phyloP scores from a whole-genome alignment of 1,284 basidiomycete genomes.

The Gastroboletus turbinatus region DNA sequence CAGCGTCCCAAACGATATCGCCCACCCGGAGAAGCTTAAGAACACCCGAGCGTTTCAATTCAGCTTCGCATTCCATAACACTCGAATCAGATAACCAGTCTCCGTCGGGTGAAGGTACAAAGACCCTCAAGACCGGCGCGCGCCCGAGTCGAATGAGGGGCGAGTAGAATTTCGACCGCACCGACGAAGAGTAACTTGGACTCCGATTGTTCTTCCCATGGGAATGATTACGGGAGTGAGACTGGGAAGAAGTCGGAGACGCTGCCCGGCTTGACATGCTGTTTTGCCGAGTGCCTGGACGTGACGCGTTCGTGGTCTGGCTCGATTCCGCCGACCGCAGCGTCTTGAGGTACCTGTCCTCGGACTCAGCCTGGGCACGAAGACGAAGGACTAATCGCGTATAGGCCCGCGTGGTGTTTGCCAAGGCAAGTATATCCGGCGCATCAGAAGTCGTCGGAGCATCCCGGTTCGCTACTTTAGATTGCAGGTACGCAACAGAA shows the following conservation, averaged over 20 bases:
- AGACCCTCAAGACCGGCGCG: slow-evolving; percentile 72
- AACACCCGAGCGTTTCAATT: slow-evolving; percentile 61
- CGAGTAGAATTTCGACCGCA: slow-evolving; percentile 50
- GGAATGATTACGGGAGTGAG: slow-evolving; percentile 41
- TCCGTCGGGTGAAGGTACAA: slow-evolving; percentile 78
- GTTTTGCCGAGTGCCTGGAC: slow-evolving; percentile 20
- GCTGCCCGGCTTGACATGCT: slow-evolving; percentile 57
- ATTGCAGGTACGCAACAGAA: slow-evolving; percentile 55
- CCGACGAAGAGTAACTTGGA: slow-evolving; percentile 8
- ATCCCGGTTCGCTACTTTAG: slow-evolving; percentile 34
- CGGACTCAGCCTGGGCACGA: slow-evolving; percentile 68
- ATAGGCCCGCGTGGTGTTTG: slow-evolving; percentile 64
- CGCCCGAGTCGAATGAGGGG: slow-evolving; percentile 66
- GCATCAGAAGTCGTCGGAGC: slow-evolving; percentile 20
- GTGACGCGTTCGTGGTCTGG: neutral
- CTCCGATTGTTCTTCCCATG: slow-evolving; percentile 21
- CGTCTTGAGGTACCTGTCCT: slow-evolving; percentile 32
- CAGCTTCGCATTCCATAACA: slow-evolving; percentile 75
- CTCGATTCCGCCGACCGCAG: slow-evolving; percentile 8
- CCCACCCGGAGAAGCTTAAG: slow-evolving; percentile 60
- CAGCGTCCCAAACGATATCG: slow-evolving; percentile 81
- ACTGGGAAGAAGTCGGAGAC: slow-evolving; percentile 55
- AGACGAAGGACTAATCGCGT: slow-evolving; percentile 72
- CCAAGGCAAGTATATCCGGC: slow-evolving; percentile 47
- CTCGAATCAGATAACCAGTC: slow-evolving; percentile 79